Conservation (phyloP, 805 yeast genomes). For the Cyberlindnera galapagoensis region DNA sequence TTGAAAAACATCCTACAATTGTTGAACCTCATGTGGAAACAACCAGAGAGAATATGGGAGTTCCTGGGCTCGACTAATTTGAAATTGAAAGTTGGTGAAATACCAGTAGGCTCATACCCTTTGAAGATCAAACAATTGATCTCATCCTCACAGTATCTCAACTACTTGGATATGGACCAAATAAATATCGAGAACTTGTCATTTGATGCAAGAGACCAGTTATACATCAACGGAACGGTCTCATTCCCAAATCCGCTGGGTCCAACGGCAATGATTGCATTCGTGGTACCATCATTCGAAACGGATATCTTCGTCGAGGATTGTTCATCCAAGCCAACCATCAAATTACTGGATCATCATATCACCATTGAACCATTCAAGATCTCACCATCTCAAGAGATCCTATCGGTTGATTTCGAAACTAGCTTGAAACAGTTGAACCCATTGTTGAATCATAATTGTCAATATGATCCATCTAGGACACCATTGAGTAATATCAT, state of each 20-base stretch:
- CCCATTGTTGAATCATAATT: slow-evolving; percentile 1
- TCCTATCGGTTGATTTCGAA: slow-evolving; percentile 7
- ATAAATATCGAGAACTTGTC: slow-evolving; percentile 21
- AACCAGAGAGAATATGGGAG: slow-evolving; percentile 27
- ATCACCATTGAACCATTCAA: slow-evolving; percentile 9
- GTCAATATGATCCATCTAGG: slow-evolving; percentile 1
- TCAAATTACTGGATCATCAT: slow-evolving; percentile 22
- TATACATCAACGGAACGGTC: slow-evolving; percentile 15
- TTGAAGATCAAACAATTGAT: slow-evolving; percentile 28
- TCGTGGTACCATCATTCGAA: slow-evolving; percentile 28
- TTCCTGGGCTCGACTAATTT: slow-evolving; percentile 30
- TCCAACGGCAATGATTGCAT: slow-evolving; percentile 13
- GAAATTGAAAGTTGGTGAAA: slow-evolving; percentile 26
- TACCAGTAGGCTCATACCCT: slow-evolving; percentile 27
- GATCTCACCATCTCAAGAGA: slow-evolving; percentile 12
- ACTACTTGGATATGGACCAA: slow-evolving; percentile 14
- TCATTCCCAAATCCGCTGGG: slow-evolving; percentile 20
- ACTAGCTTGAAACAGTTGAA: slow-evolving; percentile 8
- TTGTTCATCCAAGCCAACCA: slow-evolving; percentile 27
- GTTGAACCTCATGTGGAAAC: slow-evolving; percentile 25
- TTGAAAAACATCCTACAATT: slow-evolving; percentile 26
- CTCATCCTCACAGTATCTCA: slow-evolving; percentile 18
- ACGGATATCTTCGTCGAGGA: slow-evolving; percentile 34
- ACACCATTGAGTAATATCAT: slow-evolving; percentile 15
- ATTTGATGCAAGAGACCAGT: slow-evolving; percentile 20